Evolutionary conservation across 2,329 filamentous ascomycete genomes (phyloP).

Genomic region (Ophiobolus disseminans): DNA sequence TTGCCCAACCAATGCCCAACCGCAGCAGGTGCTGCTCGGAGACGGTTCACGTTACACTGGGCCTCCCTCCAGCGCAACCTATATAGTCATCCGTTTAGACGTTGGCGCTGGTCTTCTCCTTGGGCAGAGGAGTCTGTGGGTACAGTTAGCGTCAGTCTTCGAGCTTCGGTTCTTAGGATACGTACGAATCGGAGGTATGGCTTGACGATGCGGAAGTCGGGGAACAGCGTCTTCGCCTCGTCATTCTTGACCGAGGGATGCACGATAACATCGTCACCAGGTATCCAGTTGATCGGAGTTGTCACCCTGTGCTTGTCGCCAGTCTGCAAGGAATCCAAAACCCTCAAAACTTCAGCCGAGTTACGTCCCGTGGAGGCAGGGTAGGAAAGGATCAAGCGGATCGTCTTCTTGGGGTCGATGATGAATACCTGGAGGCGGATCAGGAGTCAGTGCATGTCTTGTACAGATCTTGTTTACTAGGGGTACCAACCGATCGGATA

Average conservation of each 20-base stretch:
- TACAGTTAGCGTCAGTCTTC: not conserved
- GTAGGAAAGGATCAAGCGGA: conserved; percentile 68
- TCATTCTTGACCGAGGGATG: conserved; percentile 65
- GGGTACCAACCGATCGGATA: conserved; percentile 60
- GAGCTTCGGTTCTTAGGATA: too few species aligned
- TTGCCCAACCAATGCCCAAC: not conserved
- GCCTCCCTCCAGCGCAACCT: conserved; percentile 3
- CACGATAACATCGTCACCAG: conserved; percentile 67
- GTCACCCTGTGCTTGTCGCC: conserved; percentile 67
- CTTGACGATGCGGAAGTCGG: conserved; percentile 67
- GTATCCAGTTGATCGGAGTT: conserved; percentile 69
- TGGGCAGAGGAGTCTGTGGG: conserved; percentile 59
- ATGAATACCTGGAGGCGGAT: conserved; percentile 58
- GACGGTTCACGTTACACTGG: not conserved
- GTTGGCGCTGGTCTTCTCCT: conserved; percentile 62
- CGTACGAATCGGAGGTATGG: conserved; percentile 63
- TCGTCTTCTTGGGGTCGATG: conserved; percentile 70
- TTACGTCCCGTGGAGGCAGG: conserved; percentile 67
- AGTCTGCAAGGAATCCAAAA: conserved; percentile 61
- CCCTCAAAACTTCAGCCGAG: conserved; percentile 60
- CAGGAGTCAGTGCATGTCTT: not conserved
- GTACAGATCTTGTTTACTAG: not conserved
- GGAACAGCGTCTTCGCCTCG: conserved; percentile 65
- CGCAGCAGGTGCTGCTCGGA: conserved; percentile 1
- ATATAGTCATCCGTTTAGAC: not conserved